A percentile compares a stretch with the other conserved stretches of the same genome.
These are phyloP conservation scores for Ceratocystis variospora DNA, from an alignment of 2,329 filamentous ascomycete genomes.

Conservation along the genomic window DNA sequence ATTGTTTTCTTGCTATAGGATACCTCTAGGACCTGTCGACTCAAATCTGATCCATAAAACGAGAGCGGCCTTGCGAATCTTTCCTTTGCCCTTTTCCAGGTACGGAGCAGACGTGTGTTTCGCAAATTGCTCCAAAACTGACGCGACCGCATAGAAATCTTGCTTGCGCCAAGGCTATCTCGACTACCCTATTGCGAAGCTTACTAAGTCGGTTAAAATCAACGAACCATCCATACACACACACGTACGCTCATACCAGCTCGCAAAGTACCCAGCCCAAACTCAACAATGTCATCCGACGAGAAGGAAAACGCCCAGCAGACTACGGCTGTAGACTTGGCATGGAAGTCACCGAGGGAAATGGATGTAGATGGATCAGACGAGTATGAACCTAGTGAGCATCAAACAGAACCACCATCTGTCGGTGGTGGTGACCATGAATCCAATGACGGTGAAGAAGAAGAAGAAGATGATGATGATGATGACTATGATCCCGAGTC, in stretches of 20 bases:
- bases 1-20: neutral
- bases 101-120: neutral
- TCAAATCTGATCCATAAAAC: too few species aligned
- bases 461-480: slow-evolving; percentile 41
- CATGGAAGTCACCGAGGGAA: slow-evolving; percentile 11
- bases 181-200: neutral
- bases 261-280: neutral
- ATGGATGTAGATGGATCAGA: slow-evolving; percentile 18
- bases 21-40: neutral
- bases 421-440: slow-evolving; percentile 16
- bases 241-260: neutral
- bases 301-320: slow-evolving; percentile 10
- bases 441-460: slow-evolving; percentile 11
- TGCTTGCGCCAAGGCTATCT: neutral
- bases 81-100: neutral
- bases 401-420: slow-evolving; percentile 17
- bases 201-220: neutral
- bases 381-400: slow-evolving; percentile 19
- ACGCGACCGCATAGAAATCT: neutral
- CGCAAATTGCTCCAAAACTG: neutral
- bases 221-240: neutral
- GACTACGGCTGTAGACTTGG: slow-evolving; percentile 3
- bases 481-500: slow-evolving; percentile 47
- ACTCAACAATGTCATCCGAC: slow-evolving; percentile 8
- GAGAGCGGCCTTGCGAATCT: too few species aligned